Conservation (phyloP, 2,329 filamentous ascomycete genomes). For the Zymoseptoria crescenta region DNA sequence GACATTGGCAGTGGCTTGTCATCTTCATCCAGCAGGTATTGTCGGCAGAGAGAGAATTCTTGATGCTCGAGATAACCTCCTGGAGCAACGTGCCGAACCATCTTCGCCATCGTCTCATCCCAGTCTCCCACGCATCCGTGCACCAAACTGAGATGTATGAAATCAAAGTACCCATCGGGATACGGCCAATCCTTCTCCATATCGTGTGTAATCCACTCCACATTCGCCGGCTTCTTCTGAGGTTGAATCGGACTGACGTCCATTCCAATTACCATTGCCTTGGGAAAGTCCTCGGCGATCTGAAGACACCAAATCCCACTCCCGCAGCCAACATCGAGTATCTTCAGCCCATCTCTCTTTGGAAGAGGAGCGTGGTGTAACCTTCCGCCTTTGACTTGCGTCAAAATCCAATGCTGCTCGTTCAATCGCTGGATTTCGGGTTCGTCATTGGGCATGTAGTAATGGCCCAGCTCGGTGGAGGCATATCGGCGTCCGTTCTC, state of each 20-base stretch:
- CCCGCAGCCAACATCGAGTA: constrained; percentile 19
- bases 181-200: constrained; percentile 19
- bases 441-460: constrained; percentile 21
- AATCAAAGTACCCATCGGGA: constrained; percentile 17
- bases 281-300: constrained; percentile 20
- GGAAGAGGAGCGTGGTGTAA: constrained; percentile 10
- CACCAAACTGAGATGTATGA: constrained; percentile 20
- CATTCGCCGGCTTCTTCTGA: constrained; percentile 17
- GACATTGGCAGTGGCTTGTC: constrained; percentile 9
- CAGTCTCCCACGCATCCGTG: constrained; percentile 19
- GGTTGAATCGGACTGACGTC: constrained; percentile 20
- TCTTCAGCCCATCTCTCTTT: constrained; percentile 4
- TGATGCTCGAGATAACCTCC: constrained; percentile 29
- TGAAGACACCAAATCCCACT: constrained; percentile 20
- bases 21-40: constrained; percentile 12
- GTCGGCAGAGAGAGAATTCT: constrained; percentile 20
- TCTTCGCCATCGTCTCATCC: constrained; percentile 14
- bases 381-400: constrained; percentile 12
- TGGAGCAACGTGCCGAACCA: constrained; percentile 19
- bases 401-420: constrained; percentile 19
- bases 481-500: constrained; percentile 19
- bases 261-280: constrained; percentile 17
- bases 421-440: constrained; percentile 21
- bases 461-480: constrained; percentile 16
- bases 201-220: constrained; percentile 17